These are phyloP conservation scores for Termitomyces sp. DNA, from an alignment of 768 basidiomycete species.

Conservation along the genomic window DNA sequence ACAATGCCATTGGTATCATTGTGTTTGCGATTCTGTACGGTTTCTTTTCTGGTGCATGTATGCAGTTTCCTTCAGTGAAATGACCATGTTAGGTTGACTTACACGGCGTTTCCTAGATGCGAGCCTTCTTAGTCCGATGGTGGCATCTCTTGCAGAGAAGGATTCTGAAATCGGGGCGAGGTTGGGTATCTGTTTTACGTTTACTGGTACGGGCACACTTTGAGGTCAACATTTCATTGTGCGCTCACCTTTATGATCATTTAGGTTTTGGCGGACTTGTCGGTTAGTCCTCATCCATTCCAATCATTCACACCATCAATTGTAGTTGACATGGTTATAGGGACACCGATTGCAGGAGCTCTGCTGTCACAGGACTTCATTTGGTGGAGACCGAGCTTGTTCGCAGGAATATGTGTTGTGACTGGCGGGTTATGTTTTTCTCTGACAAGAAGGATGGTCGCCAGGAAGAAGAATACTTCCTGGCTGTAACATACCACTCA, in stretches of 20 bases:
- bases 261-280: constrained; percentile 39
- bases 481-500: constrained; percentile 3
- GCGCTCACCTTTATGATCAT: neutral
- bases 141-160: constrained; percentile 39
- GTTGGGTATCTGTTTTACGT: constrained; percentile 46
- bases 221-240: too few relatives aligned
- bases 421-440: constrained; percentile 27
- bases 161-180: constrained; percentile 53
- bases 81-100: neutral
- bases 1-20: constrained; percentile 22
- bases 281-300: constrained; percentile 20
- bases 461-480: constrained; percentile 21
- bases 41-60: constrained; percentile 38
- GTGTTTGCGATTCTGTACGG: constrained; percentile 35
- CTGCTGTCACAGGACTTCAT: constrained; percentile 45
- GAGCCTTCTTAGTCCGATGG: constrained; percentile 40
- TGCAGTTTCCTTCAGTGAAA: constrained; percentile 10
- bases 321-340: constrained; percentile 19
- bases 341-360: constrained; percentile 56
- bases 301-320: neutral
- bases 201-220: constrained; percentile 1
- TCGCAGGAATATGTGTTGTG: constrained; percentile 40
- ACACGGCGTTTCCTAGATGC: constrained; percentile 24
- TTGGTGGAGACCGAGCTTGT: constrained; percentile 60
- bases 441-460: constrained; percentile 21